These are phyloP conservation scores for Tilletia caries DNA, from an alignment of 1,284 basidiomycete species.

Conservation along the genomic window DNA sequence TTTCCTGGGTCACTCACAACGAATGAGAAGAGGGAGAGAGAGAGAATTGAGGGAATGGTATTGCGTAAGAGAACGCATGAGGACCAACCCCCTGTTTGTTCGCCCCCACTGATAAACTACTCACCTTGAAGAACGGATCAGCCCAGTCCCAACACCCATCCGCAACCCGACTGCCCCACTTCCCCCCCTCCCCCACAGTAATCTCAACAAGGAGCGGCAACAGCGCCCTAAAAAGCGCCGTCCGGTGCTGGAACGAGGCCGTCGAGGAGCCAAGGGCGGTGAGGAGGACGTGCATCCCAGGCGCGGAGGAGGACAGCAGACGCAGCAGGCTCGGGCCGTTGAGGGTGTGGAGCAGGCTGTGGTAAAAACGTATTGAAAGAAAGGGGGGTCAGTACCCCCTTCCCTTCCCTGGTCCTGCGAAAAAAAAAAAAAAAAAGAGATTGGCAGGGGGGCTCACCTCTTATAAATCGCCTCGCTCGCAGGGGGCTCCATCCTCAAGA, in stretches of 20 bases:
- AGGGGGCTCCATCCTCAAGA: slow-evolving; percentile 31
- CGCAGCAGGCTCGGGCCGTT: background rate
- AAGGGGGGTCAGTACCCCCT: background rate
- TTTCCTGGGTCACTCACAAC: too few species aligned
- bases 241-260: slow-evolving; percentile 23
- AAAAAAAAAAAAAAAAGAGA: too few species aligned
- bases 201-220: slow-evolving; percentile 23
- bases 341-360: background rate
- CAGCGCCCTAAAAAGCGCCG: slow-evolving; percentile 24
- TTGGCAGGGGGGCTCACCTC: slow-evolving; percentile 10
- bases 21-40: background rate
- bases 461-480: slow-evolving; percentile 20
- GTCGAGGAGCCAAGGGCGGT: slow-evolving; percentile 22
- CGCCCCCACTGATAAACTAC: too few species aligned
- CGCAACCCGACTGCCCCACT: slow-evolving; percentile 47
- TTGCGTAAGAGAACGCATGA: too few species aligned
- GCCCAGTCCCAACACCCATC: slow-evolving; percentile 39
- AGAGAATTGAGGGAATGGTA: background rate
- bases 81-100: too few species aligned
- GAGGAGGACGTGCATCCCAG: slow-evolving; percentile 30
- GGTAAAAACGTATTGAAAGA: background rate
- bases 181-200: slow-evolving; percentile 29
- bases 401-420: too few species aligned
- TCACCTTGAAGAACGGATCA: slow-evolving; percentile 37
- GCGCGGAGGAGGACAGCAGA: slow-evolving; percentile 23